phyloP scores from a whole-genome alignment of 176 grass and related monocot species.

The bread wheat (Triticum aestivum) region DNA sequence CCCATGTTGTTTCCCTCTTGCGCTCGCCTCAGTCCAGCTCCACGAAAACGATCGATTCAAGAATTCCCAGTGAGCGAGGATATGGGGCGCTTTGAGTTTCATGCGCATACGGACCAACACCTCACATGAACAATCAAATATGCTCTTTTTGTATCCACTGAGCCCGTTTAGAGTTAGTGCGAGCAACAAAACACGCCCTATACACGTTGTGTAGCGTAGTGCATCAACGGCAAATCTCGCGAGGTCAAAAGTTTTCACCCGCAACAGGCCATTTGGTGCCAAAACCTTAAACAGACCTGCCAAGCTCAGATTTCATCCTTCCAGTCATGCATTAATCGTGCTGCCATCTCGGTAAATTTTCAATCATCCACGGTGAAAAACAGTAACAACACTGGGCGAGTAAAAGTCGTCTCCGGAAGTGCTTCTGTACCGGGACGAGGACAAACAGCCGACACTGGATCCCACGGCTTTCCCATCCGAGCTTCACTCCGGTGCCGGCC shows the following conservation, averaged over 20 bases:
- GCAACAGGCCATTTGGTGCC: not conserved
- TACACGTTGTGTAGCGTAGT: no score
- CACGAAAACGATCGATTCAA: no score
- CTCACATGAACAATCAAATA: no score
- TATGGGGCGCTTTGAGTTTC: no score
- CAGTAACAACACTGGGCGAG: not conserved
- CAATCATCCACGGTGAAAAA: not conserved
- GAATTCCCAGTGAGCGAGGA: no score
- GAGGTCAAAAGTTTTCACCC: not conserved
- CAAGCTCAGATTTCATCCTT: not conserved
- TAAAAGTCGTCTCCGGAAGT: not conserved
- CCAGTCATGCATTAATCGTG: not conserved
- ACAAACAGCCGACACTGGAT: not conserved
- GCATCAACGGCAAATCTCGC: no score
- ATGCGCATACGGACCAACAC: no score
- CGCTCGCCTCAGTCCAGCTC: no score
- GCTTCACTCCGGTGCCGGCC: not conserved
- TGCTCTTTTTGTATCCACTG: no score
- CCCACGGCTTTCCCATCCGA: slow-evolving; percentile 7
- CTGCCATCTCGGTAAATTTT: not conserved
- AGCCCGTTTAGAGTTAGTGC: no score
- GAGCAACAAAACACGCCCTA: no score
- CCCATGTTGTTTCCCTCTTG: no score
- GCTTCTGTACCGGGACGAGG: not conserved
- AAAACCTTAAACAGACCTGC: not conserved